phyloP scores from a whole-genome alignment of 371 early-diverging fungal genomes.

The Syncephalastrum racemosum region DNA sequence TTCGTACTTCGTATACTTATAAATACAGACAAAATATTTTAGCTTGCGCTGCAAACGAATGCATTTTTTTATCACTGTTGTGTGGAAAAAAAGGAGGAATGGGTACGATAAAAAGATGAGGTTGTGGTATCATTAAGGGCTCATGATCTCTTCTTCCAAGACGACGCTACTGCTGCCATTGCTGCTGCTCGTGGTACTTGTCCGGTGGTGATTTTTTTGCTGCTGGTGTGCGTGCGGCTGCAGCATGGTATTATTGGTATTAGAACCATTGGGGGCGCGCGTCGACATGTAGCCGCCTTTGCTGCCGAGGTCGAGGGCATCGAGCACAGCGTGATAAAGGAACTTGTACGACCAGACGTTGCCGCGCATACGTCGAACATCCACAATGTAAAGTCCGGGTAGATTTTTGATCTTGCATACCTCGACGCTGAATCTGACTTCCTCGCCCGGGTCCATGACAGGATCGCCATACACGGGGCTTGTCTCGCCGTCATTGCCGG shows the following conservation, averaged over 20 bases:
- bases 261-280: slow-evolving; percentile 10
- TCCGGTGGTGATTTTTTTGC: slow-evolving; percentile 5
- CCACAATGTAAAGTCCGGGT: slow-evolving; percentile 85
- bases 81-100: too few species aligned
- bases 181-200: slow-evolving; percentile 11
- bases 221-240: slow-evolving; percentile 8
- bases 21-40: too few species aligned
- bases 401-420: slow-evolving; percentile 89
- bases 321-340: slow-evolving; percentile 75
- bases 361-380: slow-evolving; percentile 87
- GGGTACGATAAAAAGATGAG: too few species aligned
- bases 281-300: slow-evolving; percentile 35
- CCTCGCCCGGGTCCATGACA: slow-evolving; percentile 81
- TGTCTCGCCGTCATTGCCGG: slow-evolving; percentile 3
- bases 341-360: slow-evolving; percentile 94
- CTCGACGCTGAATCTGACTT: slow-evolving; percentile 86
- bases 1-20: too few species aligned
- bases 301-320: slow-evolving; percentile 56
- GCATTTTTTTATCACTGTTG: too few species aligned
- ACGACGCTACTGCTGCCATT: slow-evolving; percentile 7
- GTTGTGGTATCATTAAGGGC: too few species aligned
- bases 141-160: background rate
- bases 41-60: too few species aligned
- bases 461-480: slow-evolving; percentile 86
- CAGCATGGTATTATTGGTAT: slow-evolving; percentile 1